phyloP scores from a whole-genome alignment of 2,329 filamentous ascomycete genomes.

The Beauveria scarabaeidicola region DNA sequence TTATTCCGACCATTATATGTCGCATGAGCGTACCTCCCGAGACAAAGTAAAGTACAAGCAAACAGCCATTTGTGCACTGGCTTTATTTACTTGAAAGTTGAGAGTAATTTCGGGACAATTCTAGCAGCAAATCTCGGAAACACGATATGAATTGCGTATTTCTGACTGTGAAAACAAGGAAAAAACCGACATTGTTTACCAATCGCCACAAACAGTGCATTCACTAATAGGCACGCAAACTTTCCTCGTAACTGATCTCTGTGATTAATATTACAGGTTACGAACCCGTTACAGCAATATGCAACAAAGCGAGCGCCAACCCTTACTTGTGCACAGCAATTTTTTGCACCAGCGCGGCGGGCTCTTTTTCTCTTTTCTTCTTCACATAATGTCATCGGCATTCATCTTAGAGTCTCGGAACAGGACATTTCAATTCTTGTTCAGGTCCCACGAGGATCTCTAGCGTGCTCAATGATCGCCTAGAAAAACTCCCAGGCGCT shows the following conservation, averaged over 20 bases:
- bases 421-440: slow-evolving; percentile 81
- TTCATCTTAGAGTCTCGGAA: slow-evolving; percentile 99
- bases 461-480: slow-evolving; percentile 97
- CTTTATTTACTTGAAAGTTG: no score
- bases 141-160: no score
- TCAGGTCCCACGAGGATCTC: slow-evolving; percentile 76
- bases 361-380: slow-evolving; percentile 36
- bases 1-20: no score
- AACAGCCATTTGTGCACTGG: no score
- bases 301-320: slow-evolving; percentile 17
- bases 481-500: slow-evolving; percentile 66
- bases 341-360: slow-evolving; percentile 10
- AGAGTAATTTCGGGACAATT: no score
- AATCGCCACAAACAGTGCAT: no score
- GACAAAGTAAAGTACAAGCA: no score
- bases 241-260: not conserved
- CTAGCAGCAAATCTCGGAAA: no score
- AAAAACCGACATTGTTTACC: no score
- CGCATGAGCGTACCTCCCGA: no score
- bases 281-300: slow-evolving; percentile 16
- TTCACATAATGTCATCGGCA: slow-evolving; percentile 70
- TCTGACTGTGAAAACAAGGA: no score
- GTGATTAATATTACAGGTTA: not conserved
- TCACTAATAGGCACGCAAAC: no score
- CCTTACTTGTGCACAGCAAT: slow-evolving; percentile 17